Conservation (phyloP, 2,329 filamentous ascomycete species). For the Phyllosticta paracitricarpa region DNA sequence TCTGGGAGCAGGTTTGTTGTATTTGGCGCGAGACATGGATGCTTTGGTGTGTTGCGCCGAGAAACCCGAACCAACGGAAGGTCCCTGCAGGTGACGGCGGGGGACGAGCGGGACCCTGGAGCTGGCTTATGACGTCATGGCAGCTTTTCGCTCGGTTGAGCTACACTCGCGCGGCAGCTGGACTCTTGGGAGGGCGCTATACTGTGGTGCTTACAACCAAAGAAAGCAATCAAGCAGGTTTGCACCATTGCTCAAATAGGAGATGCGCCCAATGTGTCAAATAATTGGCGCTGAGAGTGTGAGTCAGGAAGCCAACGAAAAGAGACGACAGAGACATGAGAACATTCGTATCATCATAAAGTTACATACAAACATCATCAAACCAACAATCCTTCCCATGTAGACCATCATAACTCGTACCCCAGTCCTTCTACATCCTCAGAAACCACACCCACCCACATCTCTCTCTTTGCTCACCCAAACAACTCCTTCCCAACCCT, state of each 20-base stretch:
- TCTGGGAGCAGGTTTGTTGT: not conserved
- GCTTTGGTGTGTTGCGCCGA: not conserved
- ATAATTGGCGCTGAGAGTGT: too few species aligned
- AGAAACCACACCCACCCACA: not conserved
- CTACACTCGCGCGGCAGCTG: too few species aligned
- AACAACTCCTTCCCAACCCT: constrained; percentile 8
- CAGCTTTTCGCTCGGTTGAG: too few species aligned
- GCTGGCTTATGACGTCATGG: not conserved
- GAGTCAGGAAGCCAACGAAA: too few species aligned
- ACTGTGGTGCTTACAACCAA: too few species aligned
- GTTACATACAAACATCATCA: too few species aligned
- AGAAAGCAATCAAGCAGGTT: too few species aligned
- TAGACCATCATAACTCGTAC: not conserved
- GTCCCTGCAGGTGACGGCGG: too few species aligned
- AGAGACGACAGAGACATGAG: not conserved
- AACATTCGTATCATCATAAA: not conserved
- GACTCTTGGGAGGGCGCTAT: too few species aligned
- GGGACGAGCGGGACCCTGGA: not conserved
- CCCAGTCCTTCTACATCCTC: not conserved
- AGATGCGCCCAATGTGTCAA: too few species aligned
- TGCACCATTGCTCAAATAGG: too few species aligned
- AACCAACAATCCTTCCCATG: too few species aligned
- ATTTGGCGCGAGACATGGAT: not conserved
- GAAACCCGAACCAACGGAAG: not conserved
- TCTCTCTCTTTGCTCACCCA: not conserved